These are phyloP conservation scores for Ogataea hybrid DNA, from an alignment of 1,139 yeast species.

Conservation along the genomic window DNA sequence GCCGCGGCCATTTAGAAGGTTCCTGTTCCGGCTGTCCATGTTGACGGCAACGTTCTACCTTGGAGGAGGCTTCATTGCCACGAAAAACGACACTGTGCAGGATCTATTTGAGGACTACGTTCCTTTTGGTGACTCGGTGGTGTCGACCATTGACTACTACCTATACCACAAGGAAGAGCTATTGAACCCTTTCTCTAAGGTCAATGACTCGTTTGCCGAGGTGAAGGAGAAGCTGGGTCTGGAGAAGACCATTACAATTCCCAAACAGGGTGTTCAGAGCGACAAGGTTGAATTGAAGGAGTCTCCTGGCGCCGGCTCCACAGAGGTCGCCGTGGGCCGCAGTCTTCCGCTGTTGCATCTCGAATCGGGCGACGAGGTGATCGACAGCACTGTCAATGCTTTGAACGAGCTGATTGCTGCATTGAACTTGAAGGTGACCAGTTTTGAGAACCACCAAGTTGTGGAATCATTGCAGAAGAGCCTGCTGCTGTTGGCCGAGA, in stretches of 20 bases:
- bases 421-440: conserved; percentile 31
- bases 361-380: conserved; percentile 30
- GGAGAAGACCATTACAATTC: conserved; percentile 43
- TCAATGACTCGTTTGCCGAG: conserved; percentile 29
- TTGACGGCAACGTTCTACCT: conserved; percentile 40
- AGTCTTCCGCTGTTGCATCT: conserved; percentile 31
- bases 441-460: conserved; percentile 41
- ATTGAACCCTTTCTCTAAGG: conserved; percentile 28
- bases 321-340: conserved; percentile 4
- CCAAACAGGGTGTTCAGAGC: conserved; percentile 40
- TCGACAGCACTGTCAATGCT: conserved; percentile 33
- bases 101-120: conserved; percentile 55
- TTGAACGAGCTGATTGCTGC: conserved; percentile 35
- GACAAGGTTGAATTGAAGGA: conserved; percentile 26
- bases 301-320: neutral
- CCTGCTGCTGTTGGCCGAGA: conserved; percentile 30
- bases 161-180: conserved; percentile 37
- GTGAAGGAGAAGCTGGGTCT: conserved; percentile 38
- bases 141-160: conserved; percentile 45
- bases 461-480: conserved; percentile 43
- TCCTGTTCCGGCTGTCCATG: conserved; percentile 35
- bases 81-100: conserved; percentile 42
- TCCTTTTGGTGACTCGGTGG: conserved; percentile 56
- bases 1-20: conserved; percentile 32
- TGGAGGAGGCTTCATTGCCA: conserved; percentile 43